Conservation (phyloP, 2,329 filamentous ascomycete genomes). For the Phaeosphaeriaceae sp. region DNA sequence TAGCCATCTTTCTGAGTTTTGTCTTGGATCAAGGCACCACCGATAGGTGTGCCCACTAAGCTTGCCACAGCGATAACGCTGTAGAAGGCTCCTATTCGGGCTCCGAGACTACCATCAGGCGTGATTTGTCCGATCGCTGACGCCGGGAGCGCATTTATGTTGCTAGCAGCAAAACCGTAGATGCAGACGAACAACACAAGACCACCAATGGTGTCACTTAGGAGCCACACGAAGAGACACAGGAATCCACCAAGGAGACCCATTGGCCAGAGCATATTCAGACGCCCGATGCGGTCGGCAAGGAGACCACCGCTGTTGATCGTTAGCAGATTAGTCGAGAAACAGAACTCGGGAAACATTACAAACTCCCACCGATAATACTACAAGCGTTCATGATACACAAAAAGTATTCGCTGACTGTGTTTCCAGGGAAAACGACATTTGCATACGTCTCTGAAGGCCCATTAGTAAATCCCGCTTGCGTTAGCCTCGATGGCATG, state of each 20-base stretch:
- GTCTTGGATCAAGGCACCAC: conserved; percentile 53
- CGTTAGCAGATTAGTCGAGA: conserved; percentile 49
- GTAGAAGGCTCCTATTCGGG: conserved; percentile 70
- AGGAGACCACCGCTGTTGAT: conserved; percentile 54
- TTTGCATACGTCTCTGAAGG: conserved; percentile 65
- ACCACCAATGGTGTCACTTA: conserved; percentile 56
- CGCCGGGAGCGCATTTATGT: conserved; percentile 68
- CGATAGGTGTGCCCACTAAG: conserved; percentile 72
- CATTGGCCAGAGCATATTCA: conserved; percentile 62
- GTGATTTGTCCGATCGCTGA: conserved; percentile 74
- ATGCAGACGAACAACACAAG: conserved; percentile 71
- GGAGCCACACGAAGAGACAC: conserved; percentile 64
- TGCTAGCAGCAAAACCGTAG: conserved; percentile 74
- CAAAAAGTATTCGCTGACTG: conserved; percentile 57
- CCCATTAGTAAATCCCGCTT: not conserved
- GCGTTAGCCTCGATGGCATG: not conserved
- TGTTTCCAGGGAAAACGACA: conserved; percentile 57
- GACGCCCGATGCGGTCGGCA: conserved; percentile 61
- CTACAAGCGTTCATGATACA: conserved; percentile 58
- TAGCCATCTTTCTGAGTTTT: conserved; percentile 27
- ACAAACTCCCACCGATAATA: conserved; percentile 60
- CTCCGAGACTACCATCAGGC: conserved; percentile 72
- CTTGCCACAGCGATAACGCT: conserved; percentile 68
- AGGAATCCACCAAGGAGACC: conserved; percentile 52
- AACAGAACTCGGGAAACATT: conserved; percentile 45